Evolutionary conservation across 2,329 filamentous ascomycete genomes (phyloP).

Genomic region (Colletotrichum lini): DNA sequence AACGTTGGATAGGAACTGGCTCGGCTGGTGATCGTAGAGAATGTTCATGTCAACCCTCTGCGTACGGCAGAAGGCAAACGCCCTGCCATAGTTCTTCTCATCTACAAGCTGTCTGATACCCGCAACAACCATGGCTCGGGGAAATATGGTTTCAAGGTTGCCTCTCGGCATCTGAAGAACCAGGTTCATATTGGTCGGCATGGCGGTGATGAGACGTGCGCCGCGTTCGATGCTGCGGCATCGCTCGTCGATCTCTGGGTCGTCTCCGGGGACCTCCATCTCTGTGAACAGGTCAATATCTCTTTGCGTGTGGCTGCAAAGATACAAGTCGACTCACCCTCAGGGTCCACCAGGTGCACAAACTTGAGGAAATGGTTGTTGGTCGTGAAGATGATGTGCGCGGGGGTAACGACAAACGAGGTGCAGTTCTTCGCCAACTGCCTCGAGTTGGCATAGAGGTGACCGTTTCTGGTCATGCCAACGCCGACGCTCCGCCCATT

Average conservation of each 20-base stretch:
- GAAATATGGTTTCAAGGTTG: constrained; percentile 95
- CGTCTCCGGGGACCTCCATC: constrained; percentile 86
- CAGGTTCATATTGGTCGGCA: constrained; percentile 88
- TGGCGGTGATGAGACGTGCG: constrained; percentile 87
- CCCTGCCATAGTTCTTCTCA: constrained; percentile 83
- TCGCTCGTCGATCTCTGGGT: constrained; percentile 91
- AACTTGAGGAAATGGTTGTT: constrained; percentile 95
- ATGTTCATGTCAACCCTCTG: constrained; percentile 99
- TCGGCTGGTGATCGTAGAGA: constrained; percentile 90
- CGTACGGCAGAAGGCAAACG: constrained; percentile 89
- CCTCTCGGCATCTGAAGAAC: constrained; percentile 96
- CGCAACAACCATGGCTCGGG: constrained; percentile 90
- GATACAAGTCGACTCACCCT: constrained; percentile 65
- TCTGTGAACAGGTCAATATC: constrained; percentile 63
- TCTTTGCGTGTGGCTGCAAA: neutral
- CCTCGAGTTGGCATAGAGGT: constrained; percentile 82
- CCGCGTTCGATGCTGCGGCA: constrained; percentile 94
- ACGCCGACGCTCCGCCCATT: constrained; percentile 56
- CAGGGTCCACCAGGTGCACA: constrained; percentile 79
- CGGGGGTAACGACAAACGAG: constrained; percentile 85
- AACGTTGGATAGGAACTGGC: constrained; percentile 85
- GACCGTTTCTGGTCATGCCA: constrained; percentile 82
- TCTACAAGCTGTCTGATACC: constrained; percentile 89
- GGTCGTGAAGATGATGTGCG: constrained; percentile 92
- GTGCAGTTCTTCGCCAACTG: constrained; percentile 89